Evolutionary conservation across 495 filamentous ascomycete species (phyloP).

Genomic region (Talaromyces proteolyticus): DNA sequence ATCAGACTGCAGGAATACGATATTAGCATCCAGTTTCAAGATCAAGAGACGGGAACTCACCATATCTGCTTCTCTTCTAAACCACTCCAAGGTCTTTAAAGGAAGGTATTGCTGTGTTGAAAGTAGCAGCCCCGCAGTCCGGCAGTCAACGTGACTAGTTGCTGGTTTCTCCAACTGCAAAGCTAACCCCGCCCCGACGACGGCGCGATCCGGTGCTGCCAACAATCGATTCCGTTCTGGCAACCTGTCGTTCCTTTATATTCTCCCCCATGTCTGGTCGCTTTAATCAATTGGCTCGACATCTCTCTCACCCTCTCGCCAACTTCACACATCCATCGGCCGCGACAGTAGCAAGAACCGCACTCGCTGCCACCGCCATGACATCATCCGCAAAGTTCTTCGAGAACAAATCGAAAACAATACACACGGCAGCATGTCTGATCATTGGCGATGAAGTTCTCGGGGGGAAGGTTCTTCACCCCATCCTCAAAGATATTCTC

Average conservation of each 20-base stretch:
- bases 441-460: conserved; percentile 97
- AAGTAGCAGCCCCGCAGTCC: neutral
- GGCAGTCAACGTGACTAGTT: too few relatives aligned
- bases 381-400: conserved; percentile 44
- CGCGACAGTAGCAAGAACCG: conserved; percentile 14
- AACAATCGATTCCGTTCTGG: too few relatives aligned
- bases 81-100: neutral
- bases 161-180: too few relatives aligned
- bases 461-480: conserved; percentile 74
- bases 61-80: neutral
- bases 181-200: too few relatives aligned
- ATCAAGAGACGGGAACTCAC: neutral
- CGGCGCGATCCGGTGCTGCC: too few relatives aligned
- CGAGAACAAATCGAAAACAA: conserved; percentile 52
- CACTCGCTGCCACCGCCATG: conserved; percentile 40
- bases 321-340: conserved; percentile 46
- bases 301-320: conserved; percentile 59
- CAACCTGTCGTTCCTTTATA: neutral
- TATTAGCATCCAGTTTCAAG: too few relatives aligned
- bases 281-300: conserved; percentile 65
- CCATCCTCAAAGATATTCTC: neutral
- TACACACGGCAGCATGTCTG: conserved; percentile 87
- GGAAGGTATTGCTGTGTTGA: too few relatives aligned
- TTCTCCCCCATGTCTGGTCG: conserved; percentile 62
- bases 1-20: conserved; percentile 61